A percentile compares a stretch with the other conserved stretches of the same genome.
Evolutionary conservation across 139 green algal species (phyloP).

Genomic region (Tetraselmis striata): DNA sequence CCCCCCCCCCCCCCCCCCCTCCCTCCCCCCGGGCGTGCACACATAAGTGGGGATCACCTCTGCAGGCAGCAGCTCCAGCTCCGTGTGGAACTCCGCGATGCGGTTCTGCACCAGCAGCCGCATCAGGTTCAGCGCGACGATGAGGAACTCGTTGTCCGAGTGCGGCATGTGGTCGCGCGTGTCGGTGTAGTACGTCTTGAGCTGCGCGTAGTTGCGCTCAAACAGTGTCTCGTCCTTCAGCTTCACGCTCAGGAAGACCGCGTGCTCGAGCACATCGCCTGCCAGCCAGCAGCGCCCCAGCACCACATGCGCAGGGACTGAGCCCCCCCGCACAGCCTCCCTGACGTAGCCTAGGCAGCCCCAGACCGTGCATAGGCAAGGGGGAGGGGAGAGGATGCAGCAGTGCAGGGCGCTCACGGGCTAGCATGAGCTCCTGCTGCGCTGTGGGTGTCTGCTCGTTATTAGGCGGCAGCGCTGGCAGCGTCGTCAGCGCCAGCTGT

Average conservation of each 20-base stretch:
- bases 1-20: too few species aligned
- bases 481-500: slow-evolving; percentile 73
- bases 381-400: background rate
- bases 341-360: background rate
- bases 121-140: slow-evolving; percentile 84
- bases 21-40: too few species aligned
- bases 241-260: slow-evolving; percentile 70
- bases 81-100: slow-evolving; percentile 96
- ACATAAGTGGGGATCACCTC: too few species aligned
- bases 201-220: slow-evolving; percentile 83
- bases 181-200: slow-evolving; percentile 86
- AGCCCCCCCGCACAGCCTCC: background rate
- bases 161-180: slow-evolving; percentile 51
- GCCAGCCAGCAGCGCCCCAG: background rate
- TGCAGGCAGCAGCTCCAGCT: slow-evolving; percentile 79
- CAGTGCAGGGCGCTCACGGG: slow-evolving; percentile 40
- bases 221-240: slow-evolving; percentile 73
- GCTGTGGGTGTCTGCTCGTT: slow-evolving; percentile 50
- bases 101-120: slow-evolving; percentile 89
- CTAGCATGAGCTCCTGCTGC: slow-evolving; percentile 66
- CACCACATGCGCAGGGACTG: background rate
- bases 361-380: slow-evolving; percentile 29
- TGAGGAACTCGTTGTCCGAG: slow-evolving; percentile 54
- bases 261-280: slow-evolving; percentile 80
- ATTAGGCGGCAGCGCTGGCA: slow-evolving; percentile 63